Base-by-base conservation (phyloP, 1,284 basidiomycete genomes). In the Hymenochaete sp. region DNA sequence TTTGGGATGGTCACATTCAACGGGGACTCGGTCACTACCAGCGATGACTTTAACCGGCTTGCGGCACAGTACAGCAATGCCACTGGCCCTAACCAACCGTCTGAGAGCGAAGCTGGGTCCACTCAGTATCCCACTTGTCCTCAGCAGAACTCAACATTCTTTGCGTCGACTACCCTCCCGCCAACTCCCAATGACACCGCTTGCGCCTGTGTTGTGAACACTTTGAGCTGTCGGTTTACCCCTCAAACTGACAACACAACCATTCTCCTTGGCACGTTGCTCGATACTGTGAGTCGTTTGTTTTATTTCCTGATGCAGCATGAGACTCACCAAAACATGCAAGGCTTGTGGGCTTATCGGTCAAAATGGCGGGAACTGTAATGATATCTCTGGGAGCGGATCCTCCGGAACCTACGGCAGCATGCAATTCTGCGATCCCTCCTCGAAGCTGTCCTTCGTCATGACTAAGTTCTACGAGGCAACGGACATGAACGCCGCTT, bases 1-100 rank as follows among this genome's bases (percentile, higher is more conserved):
- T 96, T 89, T 54, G 92, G 90, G 14, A 86, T 95, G 71, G 82
- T 90, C 52, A 83, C 71, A 16, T 72, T 95, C 52, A 75, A 85
- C 56, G 73, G 73, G 45, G 70, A 58, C 39, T 74, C 76, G 6
- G 81, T 87, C 44, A 79, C 75, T 3, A 67, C 70, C 25, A 71
- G 68, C 52, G 63, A 67, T n/a, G 87, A 93, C 63, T 95, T 83
- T 59, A 62, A 65, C 50, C 70, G 71, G 41, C 75, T 95, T 38
- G 65, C 74, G 53, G 57, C 71, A 1, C 73, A 86, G 59, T 89
- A 85, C 59, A 59, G 57, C 27, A 64, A 70, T 25, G 71, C 77
- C 18, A 72, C 75, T 0, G 66, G 75, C 25, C 77, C 84, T 19
- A 85, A 82, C 54, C 71, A 70, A 6, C 89, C 90, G 5, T 59